Evolutionary conservation across 2,329 filamentous ascomycete genomes (phyloP).

Genomic region (Lachnellula subtilissima): DNA sequence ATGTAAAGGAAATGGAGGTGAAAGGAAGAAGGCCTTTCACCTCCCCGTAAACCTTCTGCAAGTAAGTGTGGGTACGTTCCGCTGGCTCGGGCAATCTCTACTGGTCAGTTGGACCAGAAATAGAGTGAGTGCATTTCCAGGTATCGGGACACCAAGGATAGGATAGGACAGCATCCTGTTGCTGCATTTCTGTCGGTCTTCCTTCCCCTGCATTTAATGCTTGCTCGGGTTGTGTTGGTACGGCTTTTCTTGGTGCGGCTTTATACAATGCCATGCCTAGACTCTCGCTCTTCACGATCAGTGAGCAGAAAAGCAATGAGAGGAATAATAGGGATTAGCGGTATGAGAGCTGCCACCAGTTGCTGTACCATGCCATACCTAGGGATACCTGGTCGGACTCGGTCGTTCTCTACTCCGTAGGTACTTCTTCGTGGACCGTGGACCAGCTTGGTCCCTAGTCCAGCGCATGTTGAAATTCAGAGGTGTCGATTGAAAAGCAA

Average conservation of each 20-base stretch:
- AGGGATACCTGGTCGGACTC: too few relatives aligned
- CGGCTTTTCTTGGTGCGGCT: background rate
- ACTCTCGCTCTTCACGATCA: too few relatives aligned
- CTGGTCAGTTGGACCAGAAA: background rate
- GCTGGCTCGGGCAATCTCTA: background rate
- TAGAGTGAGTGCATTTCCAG: background rate
- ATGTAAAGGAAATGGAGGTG: background rate
- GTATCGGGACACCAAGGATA: background rate
- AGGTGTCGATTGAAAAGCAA: conserved; percentile 1
- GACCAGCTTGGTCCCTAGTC: too few relatives aligned
- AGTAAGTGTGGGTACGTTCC: background rate
- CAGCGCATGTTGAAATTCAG: background rate
- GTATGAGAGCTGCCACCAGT: too few relatives aligned
- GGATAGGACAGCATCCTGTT: background rate
- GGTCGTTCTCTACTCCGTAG: too few relatives aligned
- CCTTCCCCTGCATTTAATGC: background rate
- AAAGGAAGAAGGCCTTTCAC: background rate
- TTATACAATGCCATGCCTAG: background rate
- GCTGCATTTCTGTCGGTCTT: background rate
- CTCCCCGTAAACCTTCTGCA: background rate
- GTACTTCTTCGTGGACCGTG: too few relatives aligned
- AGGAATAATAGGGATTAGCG: background rate
- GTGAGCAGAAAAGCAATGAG: background rate
- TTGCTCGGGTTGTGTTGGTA: background rate
- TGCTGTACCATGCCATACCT: too few relatives aligned